Conservation (phyloP, 2,329 filamentous ascomycete species). For the Sarocladium oryzae region DNA sequence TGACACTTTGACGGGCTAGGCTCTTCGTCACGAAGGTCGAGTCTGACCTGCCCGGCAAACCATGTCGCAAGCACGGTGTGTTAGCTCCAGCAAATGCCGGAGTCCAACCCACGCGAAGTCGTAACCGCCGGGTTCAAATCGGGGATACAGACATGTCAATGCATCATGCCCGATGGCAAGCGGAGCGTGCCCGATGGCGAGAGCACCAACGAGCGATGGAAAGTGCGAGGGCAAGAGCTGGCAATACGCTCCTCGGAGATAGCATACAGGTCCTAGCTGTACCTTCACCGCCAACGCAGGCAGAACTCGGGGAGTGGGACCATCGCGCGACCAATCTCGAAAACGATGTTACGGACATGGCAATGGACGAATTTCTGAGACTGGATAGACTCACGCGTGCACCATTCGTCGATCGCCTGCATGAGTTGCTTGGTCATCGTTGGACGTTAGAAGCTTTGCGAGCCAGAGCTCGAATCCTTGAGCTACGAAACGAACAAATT, state of each 20-base stretch:
- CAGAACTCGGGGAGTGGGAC: not conserved
- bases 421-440: not conserved
- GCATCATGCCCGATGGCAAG: not conserved
- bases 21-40: conserved; percentile 41
- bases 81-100: not conserved
- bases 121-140: not conserved
- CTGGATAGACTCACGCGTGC: not conserved
- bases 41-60: conserved; percentile 33
- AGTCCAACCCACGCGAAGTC: not conserved
- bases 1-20: conserved; percentile 24
- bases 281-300: not conserved
- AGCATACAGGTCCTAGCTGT: not conserved
- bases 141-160: not conserved
- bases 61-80: not conserved
- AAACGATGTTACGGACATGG: not conserved
- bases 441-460: not conserved
- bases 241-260: not conserved
- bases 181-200: not conserved
- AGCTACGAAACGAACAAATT: not conserved
- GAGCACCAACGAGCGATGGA: not conserved
- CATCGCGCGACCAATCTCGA: not conserved
- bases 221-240: not conserved
- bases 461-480: not conserved
- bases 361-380: conserved; percentile 4
- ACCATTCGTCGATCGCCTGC: not conserved